A percentile compares a stretch with the other conserved stretches of the same genome.
phyloP scores from a whole-genome alignment of 306 rosid genomes.

The Pachyrhizus erosus region DNA sequence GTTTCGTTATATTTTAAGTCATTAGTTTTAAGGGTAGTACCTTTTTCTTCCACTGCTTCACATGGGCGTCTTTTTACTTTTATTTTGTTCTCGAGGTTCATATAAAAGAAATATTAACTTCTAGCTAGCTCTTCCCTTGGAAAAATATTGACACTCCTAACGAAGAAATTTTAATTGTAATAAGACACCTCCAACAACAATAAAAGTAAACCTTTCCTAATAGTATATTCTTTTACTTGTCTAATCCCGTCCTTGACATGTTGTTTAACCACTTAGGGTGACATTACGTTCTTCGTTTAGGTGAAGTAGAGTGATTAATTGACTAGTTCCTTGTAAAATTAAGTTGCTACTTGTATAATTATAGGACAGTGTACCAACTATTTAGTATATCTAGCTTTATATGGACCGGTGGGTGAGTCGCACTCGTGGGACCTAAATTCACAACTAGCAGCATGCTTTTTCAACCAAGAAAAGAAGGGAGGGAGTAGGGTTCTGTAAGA shows the following conservation, averaged over 20 bases:
- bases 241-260: not conserved
- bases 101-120: not conserved
- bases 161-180: not conserved
- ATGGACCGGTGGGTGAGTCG: not conserved
- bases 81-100: not conserved
- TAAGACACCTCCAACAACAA: not conserved
- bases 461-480: not conserved
- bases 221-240: not conserved
- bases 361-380: not conserved
- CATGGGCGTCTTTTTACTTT: too few relatives aligned
- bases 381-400: not conserved
- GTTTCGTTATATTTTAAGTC: not conserved
- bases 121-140: not conserved
- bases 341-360: not conserved
- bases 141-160: not conserved
- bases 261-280: not conserved
- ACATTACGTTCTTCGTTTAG: not conserved
- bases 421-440: not conserved
- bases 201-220: not conserved
- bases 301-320: not conserved
- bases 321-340: not conserved
- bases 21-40: not conserved
- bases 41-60: not conserved
- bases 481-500: not conserved
- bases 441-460: not conserved